These are phyloP conservation scores for Protea cynaroides DNA, from an alignment of 164 flowering plant species.

Conservation along the genomic window DNA sequence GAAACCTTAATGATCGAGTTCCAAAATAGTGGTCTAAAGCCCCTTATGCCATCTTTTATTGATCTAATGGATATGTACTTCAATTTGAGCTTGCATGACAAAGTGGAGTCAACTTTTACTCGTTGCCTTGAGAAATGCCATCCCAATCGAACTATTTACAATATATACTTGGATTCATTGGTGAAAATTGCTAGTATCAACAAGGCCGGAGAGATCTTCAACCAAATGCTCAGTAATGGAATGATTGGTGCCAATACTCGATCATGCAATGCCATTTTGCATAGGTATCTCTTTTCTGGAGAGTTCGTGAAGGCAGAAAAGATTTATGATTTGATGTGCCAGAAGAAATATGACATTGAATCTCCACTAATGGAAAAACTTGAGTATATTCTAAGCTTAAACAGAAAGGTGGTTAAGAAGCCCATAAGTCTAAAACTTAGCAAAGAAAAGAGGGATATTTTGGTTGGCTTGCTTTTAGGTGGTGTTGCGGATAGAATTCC, in stretches of 20 bases:
- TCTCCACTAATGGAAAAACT: constrained; percentile 58
- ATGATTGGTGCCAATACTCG: constrained; percentile 50
- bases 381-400: constrained; percentile 49
- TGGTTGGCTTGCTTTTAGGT: constrained; percentile 20
- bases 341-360: constrained; percentile 69
- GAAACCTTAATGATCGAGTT: constrained; percentile 73
- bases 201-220: constrained; percentile 69
- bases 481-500: no score
- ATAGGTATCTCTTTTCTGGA: constrained; percentile 47
- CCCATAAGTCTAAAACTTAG: constrained; percentile 59
- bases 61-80: constrained; percentile 61
- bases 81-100: constrained; percentile 49
- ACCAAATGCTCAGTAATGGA: constrained; percentile 47
- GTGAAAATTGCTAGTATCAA: constrained; percentile 47
- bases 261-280: constrained; percentile 69
- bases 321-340: constrained; percentile 66
- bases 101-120: constrained; percentile 57
- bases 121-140: constrained; percentile 53
- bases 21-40: constrained; percentile 59
- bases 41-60: constrained; percentile 57
- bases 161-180: constrained; percentile 69
- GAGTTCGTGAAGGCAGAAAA: constrained; percentile 59
- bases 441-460: constrained; percentile 72
- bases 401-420: constrained; percentile 42
- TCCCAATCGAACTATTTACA: constrained; percentile 55